Evolutionary conservation across 192 early-diverging fungal species (phyloP), one percentile per base, ranked within the genome.

Genomic region (Cladochytrium replicatum): DNA sequence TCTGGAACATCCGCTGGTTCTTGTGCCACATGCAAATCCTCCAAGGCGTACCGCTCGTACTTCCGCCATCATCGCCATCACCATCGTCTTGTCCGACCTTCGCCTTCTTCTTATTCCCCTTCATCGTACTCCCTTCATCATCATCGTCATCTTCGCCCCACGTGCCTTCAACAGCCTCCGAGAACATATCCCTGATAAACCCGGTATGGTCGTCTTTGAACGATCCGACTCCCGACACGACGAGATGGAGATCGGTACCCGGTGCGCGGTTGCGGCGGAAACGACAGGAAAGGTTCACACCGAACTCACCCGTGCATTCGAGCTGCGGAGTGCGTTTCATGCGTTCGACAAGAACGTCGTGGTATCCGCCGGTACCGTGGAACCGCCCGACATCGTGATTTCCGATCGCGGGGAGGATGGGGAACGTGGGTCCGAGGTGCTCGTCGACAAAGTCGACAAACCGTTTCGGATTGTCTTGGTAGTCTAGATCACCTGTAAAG

Each of bases 1-100:
- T 57, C 39, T 68, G 67, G 32, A 53, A 65, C 8, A 31, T 32
- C 21, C 23, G 27, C 43, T 68, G 67, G 54, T 68, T 68, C 48
- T 68, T 68, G 55, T 68, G 67, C 61, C 61, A 68, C 27, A 42
- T 17, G 41, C 67, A 68, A 4, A 68, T 27, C 37, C 61, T 64
- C 61, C 60, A 64, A 0, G 65, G 52, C 28, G 46, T 66, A 66
- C 30, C 43, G 28, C n/a, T n/a, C n/a, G n/a, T n/a, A n/a, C n/a
- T n/a, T n/a, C n/a, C n/a, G n/a, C n/a, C n/a, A n/a, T n/a, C n/a
- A n/a, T n/a, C n/a, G n/a, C n/a, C n/a, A n/a, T n/a, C n/a, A n/a
- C n/a, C n/a, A n/a, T n/a, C n/a, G n/a, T n/a, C n/a, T n/a, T n/a
- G n/a, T n/a, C n/a, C n/a, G n/a, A n/a, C n/a, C n/a, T n/a, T n/a